A percentile compares a stretch with the other conserved stretches of the same genome.
Conservation (phyloP, 208 protist species). For the Leptomonas seymouri region DNA sequence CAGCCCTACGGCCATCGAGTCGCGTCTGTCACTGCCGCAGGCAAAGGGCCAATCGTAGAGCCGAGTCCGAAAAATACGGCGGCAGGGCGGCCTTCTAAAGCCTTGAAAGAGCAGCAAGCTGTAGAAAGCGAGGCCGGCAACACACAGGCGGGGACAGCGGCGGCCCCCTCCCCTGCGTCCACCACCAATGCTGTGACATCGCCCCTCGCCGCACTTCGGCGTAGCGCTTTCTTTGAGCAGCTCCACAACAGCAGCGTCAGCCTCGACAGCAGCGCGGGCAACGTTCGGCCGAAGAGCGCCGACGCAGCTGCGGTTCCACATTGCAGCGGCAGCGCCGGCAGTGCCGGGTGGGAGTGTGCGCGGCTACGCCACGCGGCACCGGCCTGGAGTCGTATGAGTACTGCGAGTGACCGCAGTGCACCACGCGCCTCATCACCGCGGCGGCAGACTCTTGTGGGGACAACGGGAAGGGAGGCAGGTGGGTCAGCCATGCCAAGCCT, state of each 20-base stretch:
- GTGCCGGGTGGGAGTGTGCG: conserved; percentile 11
- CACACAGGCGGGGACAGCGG: not conserved
- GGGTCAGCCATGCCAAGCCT: conserved; percentile 1
- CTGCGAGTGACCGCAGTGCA: not conserved
- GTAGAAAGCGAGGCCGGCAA: not conserved
- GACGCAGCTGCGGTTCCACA: not conserved
- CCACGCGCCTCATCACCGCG: not conserved
- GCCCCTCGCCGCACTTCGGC: conserved; percentile 10
- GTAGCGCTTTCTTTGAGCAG: conserved; percentile 25
- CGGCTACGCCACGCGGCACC: conserved; percentile 1
- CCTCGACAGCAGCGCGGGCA: not conserved
- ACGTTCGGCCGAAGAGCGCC: not conserved
- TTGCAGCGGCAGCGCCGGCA: not conserved
- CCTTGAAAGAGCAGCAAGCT: not conserved
- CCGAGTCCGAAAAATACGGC: not conserved
- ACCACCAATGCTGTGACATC: not conserved
- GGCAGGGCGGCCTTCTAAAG: not conserved
- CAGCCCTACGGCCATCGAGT: no score
- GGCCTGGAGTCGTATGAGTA: conserved; percentile 6
- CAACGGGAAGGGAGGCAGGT: not conserved
- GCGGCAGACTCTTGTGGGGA: not conserved
- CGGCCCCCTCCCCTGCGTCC: not conserved
- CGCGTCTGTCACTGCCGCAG: not conserved
- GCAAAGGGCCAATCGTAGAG: not conserved
- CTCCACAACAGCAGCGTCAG: not conserved